Evolutionary conservation across 148 eudicot species (phyloP).

Genomic region (Cornus kousa): DNA sequence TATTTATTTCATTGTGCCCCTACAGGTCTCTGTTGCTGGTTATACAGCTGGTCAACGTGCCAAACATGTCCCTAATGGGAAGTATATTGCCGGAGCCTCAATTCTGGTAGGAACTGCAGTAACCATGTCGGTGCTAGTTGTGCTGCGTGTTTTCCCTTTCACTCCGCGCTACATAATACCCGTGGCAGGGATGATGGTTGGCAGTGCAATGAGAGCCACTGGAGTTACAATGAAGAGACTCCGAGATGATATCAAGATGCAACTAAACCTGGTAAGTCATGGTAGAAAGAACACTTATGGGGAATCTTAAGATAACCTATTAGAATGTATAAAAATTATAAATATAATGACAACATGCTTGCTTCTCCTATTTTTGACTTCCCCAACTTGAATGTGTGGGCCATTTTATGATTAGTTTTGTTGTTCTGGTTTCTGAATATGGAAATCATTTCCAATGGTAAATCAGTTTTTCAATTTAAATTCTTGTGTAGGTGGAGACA

Average conservation of each 20-base stretch:
- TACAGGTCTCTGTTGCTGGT: conserved; percentile 85
- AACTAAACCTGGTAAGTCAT: conserved; percentile 60
- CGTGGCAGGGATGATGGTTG: conserved; percentile 96
- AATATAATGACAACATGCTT: not conserved
- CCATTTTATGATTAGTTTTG: not conserved
- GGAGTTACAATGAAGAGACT: conserved; percentile 97
- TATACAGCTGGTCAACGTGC: conserved; percentile 94
- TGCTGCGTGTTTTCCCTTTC: conserved; percentile 79
- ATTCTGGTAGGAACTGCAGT: conserved; percentile 73
- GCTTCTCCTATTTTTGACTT: not conserved
- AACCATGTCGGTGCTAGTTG: conserved; percentile 62
- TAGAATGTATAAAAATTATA: too few relatives aligned
- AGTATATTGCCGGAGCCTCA: conserved; percentile 72
- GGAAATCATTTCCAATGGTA: not conserved
- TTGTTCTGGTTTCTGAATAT: too few relatives aligned
- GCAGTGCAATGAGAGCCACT: conserved; percentile 91
- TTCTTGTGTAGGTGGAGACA: conserved; percentile 70
- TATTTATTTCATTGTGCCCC: not conserved
- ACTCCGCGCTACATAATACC: conserved; percentile 91
- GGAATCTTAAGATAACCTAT: not conserved
- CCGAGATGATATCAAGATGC: conserved; percentile 80
- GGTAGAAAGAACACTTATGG: not conserved
- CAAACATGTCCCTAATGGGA: conserved; percentile 83
- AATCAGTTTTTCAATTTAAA: not conserved
- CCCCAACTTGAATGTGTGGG: not conserved